Percentiles rank a stretch among this genome's conserved stretches.
These are phyloP conservation scores for Fusarium nodosum DNA, from an alignment of 2,329 filamentous ascomycete genomes.

Conservation along the genomic window DNA sequence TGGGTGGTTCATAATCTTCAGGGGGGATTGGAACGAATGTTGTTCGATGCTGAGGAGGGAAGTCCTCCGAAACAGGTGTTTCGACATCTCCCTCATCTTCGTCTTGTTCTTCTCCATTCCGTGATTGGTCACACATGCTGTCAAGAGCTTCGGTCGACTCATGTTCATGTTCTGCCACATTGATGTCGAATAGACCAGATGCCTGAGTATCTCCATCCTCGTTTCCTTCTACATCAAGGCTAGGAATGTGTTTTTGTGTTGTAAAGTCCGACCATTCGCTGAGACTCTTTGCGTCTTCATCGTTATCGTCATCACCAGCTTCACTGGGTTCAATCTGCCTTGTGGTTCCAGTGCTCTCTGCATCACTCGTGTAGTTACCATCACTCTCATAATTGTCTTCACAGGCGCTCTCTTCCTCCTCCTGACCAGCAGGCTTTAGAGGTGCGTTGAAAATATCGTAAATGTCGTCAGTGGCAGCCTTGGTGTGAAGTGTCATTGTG, in stretches of 20 bases:
- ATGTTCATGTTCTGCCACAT: conserved; percentile 47
- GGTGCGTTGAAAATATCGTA: conserved; percentile 98
- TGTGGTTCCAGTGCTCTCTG: conserved; percentile 85
- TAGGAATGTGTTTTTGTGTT: conserved; percentile 76
- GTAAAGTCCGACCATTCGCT: conserved; percentile 94
- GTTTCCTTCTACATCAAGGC: conserved; percentile 54
- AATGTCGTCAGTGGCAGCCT: conserved; percentile 95
- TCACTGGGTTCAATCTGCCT: conserved; percentile 69
- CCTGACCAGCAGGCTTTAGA: conserved; percentile 45
- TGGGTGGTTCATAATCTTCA: conserved; percentile 86
- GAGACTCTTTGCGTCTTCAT: conserved; percentile 71
- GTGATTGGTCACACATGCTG: conserved; percentile 15
- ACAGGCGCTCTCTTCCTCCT: conserved; percentile 62
- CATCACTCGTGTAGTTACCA: conserved; percentile 84
- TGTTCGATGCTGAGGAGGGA: conserved; percentile 69
- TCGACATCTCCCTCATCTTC: conserved; percentile 56
- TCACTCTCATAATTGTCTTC: conserved; percentile 81
- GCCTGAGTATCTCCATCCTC: conserved; percentile 53
- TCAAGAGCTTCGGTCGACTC: conserved; percentile 29
- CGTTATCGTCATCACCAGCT: conserved; percentile 62
- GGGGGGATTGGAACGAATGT: conserved; percentile 85
- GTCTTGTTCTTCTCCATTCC: conserved; percentile 38
- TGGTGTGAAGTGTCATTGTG: conserved; percentile 98
- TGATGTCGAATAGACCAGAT: conserved; percentile 58
- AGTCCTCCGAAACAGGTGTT: conserved; percentile 59